Evolutionary conservation across 306 rosid genomes (phyloP), one percentile per base, ranked within the genome.

Genomic region (Crotalaria pallida): DNA sequence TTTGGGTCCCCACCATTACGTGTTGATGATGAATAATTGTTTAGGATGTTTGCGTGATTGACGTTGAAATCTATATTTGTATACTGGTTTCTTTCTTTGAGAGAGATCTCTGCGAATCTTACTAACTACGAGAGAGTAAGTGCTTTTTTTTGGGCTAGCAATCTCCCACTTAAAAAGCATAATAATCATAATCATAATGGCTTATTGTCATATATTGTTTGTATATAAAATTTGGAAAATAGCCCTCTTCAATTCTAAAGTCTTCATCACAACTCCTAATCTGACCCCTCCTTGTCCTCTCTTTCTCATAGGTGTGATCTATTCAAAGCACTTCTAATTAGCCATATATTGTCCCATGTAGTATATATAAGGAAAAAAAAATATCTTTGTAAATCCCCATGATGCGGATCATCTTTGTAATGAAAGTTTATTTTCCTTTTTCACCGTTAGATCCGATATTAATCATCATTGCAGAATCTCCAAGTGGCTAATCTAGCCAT

Each of bases 21-120:
- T 82, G 91, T 60, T 75, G 75, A 72, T 84, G 87, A 83, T 91
- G 83, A 65, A 66, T 74, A 51, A 83, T 89, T 79, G 84, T 83
- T 83, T 79, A 77, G 87, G 90, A 89, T 89, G 96, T 88, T 87
- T 86, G 96, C 98, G 92, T 92, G 98, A 92, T 92, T 92, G 92
- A 88, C 96, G 98, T 86, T 84, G 82, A 83, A 82, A 77, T 80
- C 75, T 62, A 81, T 73, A 74, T 41, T 74, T 68, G 24, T 89
- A 58, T 61, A 77, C 71, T 51, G 50, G 18, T 78, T 80, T 83
- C 83, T 78, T 83, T 85, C 58, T 55, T 67, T 67, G 26, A 23
- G 76, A 15, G 82, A 89, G 90, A 89, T 87, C 86, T 89, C 62
- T 59, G 77, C 89, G 85, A 87, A 89, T 89, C 96, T 89, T 85